A percentile compares a stretch with the other conserved stretches of the same genome.
These are phyloP conservation scores for Trypanosoma theileri DNA, from an alignment of 208 protist species.

Conservation along the genomic window DNA sequence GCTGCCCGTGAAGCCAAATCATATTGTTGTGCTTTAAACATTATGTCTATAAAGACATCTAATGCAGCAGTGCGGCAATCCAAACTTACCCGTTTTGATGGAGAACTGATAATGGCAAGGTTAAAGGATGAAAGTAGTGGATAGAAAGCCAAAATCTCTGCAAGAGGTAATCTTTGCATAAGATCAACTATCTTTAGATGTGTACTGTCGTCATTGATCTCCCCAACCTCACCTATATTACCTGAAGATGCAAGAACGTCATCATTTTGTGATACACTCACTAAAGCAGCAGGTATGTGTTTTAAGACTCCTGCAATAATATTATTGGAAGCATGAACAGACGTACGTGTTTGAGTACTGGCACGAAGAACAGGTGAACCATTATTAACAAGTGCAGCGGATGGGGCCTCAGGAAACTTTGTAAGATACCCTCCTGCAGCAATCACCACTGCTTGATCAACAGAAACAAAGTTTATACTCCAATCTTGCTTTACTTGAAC, in stretches of 20 bases:
- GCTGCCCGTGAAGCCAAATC: constrained; percentile 58
- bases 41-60: constrained; percentile 64
- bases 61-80: constrained; percentile 73
- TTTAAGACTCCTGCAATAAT: constrained; percentile 62
- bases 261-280: constrained; percentile 41
- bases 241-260: constrained; percentile 51
- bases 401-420: constrained; percentile 68
- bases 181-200: constrained; percentile 54
- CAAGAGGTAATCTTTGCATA: constrained; percentile 67
- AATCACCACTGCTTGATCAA: constrained; percentile 62
- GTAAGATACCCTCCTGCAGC: constrained; percentile 75
- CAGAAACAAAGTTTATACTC: constrained; percentile 71
- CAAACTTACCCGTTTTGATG: constrained; percentile 60
- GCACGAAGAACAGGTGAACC: constrained; percentile 53
- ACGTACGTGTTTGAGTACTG: constrained; percentile 67
- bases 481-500: constrained; percentile 67
- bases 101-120: constrained; percentile 75
- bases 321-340: constrained; percentile 76
- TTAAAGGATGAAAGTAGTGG: constrained; percentile 76
- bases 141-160: constrained; percentile 86
- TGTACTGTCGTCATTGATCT: constrained; percentile 30
- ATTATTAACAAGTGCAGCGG: constrained; percentile 61
- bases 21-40: constrained; percentile 65
- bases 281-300: constrained; percentile 50
- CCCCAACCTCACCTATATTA: constrained; percentile 26